These are phyloP conservation scores for Poterioochromonas sp. DNA, from an alignment of 352 stramenopile species.

Conservation along the genomic window DNA sequence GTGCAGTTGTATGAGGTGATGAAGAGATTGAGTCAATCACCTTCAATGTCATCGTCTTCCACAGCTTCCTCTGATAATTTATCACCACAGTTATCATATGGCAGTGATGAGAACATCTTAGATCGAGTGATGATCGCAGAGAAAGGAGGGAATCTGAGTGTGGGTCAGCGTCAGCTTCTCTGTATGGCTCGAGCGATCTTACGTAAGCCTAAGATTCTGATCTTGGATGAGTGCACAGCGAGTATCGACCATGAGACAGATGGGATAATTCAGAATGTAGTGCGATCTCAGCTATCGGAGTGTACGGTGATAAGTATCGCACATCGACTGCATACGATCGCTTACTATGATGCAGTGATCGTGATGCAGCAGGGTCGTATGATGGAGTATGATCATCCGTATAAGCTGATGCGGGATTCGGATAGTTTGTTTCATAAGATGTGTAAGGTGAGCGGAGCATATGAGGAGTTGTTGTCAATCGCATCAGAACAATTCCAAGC, in stretches of 20 bases:
- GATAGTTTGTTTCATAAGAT: not conserved
- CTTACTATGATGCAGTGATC: slow-evolving; percentile 89
- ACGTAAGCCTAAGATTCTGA: slow-evolving; percentile 31
- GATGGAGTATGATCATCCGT: slow-evolving; percentile 69
- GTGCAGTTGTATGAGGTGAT: not conserved
- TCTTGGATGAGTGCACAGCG: slow-evolving; percentile 23
- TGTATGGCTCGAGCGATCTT: slow-evolving; percentile 86
- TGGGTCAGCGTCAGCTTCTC: slow-evolving; percentile 87
- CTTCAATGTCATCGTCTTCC: not conserved
- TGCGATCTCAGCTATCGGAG: slow-evolving; percentile 62
- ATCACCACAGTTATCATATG: not conserved
- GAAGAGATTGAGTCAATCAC: not conserved
- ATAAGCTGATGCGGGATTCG: slow-evolving; percentile 55
- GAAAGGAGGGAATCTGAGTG: slow-evolving; percentile 60
- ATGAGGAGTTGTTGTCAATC: not conserved
- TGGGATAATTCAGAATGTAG: slow-evolving; percentile 53
- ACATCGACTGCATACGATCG: slow-evolving; percentile 88
- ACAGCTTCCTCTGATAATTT: not conserved
- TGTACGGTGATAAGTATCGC: slow-evolving; percentile 91
- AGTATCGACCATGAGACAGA: slow-evolving; percentile 25
- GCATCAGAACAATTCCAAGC: too few relatives aligned
- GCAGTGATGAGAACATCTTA: not conserved
- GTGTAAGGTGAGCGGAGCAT: not conserved
- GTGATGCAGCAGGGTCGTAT: slow-evolving; percentile 84
- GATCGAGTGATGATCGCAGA: slow-evolving; percentile 40